A percentile compares a stretch with the other conserved stretches of the same genome.
Conservation (phyloP, 441 rosid genomes). For the Pelargonium australe region DNA sequence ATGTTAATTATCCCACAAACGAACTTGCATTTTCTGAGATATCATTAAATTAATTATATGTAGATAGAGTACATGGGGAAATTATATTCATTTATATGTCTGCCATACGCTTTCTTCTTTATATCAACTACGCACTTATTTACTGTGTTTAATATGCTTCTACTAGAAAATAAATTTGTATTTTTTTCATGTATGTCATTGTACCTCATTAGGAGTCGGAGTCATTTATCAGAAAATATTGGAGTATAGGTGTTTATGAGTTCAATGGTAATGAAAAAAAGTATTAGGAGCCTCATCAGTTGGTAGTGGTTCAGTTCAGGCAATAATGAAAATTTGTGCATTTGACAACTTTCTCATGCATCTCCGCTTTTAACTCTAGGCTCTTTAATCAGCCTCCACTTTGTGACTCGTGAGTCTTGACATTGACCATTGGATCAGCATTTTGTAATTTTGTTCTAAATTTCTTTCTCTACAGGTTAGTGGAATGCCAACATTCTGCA, state of each 20-base stretch:
- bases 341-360: neutral
- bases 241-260: neutral
- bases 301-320: neutral
- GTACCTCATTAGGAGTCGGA: neutral
- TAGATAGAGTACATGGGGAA: too few species aligned
- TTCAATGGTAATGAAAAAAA: neutral
- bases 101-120: too few species aligned
- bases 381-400: neutral
- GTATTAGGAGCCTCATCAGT: neutral
- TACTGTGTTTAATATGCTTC: neutral
- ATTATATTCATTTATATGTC: too few species aligned
- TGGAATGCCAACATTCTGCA: constrained; percentile 96
- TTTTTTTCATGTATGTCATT: neutral
- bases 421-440: neutral
- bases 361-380: neutral
- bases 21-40: constrained; percentile 8
- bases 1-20: constrained; percentile 29
- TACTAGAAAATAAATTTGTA: neutral
- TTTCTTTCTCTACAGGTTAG: constrained; percentile 59
- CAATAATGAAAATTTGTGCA: neutral
- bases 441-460: constrained; percentile 5
- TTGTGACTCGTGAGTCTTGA: neutral
- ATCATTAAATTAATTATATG: neutral
- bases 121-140: neutral
- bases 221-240: neutral